phyloP scores from a whole-genome alignment of 2,329 filamentous ascomycete genomes.

The Clarireedia monteithiana region DNA sequence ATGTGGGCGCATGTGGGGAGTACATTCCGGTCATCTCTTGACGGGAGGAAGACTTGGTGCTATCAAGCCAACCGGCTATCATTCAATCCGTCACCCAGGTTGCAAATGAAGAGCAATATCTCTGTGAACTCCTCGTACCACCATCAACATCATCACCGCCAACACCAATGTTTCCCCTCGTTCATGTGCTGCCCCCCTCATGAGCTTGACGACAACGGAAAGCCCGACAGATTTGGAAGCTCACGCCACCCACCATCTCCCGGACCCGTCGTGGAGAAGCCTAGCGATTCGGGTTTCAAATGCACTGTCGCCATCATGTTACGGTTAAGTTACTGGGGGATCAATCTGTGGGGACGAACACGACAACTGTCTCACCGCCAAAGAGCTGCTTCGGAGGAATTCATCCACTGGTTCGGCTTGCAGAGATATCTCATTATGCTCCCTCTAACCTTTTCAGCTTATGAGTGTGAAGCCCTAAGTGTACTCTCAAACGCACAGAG shows the following conservation, averaged over 20 bases:
- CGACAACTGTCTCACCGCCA: conserved; percentile 3
- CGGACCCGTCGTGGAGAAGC: conserved; percentile 5
- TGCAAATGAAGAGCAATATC: no score
- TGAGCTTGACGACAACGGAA: background rate
- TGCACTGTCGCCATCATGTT: background rate
- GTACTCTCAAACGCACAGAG: background rate
- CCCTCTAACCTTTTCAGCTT: background rate
- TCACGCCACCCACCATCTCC: conserved; percentile 6
- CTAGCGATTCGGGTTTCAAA: background rate
- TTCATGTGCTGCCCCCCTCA: no score
- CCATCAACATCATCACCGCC: background rate
- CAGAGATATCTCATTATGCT: background rate
- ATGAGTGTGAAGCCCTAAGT: background rate
- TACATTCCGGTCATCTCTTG: background rate
- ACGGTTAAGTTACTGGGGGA: background rate
- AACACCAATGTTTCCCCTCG: no score
- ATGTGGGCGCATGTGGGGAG: background rate
- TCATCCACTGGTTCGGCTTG: background rate
- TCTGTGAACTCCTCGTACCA: no score
- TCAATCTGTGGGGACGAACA: conserved; percentile 4
- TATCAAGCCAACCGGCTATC: no score
- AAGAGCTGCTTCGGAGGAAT: background rate
- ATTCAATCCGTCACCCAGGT: no score
- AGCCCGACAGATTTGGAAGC: background rate
- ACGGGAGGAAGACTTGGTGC: background rate